Evolutionary conservation across 208 protist species (phyloP).

Genomic region (Wallacemonas sp.): DNA sequence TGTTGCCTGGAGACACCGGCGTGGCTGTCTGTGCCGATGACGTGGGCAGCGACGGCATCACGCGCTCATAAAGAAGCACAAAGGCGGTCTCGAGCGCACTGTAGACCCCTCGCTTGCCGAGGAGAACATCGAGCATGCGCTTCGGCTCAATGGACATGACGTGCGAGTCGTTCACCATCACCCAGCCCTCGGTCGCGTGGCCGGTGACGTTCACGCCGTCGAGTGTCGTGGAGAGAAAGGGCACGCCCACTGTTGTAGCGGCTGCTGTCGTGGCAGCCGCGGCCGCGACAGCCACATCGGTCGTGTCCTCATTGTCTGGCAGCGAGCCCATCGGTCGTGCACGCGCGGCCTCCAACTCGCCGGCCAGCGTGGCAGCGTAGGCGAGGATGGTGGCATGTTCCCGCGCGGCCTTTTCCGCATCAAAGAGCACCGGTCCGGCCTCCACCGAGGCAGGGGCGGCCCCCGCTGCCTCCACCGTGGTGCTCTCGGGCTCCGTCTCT

Average conservation of each 20-base stretch:
- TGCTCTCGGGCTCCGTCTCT: too few relatives aligned
- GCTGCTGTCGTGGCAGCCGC: too few relatives aligned
- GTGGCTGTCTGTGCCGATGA: too few relatives aligned
- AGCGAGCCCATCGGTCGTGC: too few relatives aligned
- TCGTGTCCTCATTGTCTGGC: too few relatives aligned
- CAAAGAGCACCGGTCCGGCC: too few relatives aligned
- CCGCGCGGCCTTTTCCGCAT: neutral
- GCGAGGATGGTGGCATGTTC: neutral
- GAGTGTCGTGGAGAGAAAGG: neutral
- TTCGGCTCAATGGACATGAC: constrained; percentile 29
- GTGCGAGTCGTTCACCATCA: constrained; percentile 64
- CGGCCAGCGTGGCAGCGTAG: neutral
- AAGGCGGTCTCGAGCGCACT: constrained; percentile 56
- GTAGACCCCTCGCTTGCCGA: constrained; percentile 40
- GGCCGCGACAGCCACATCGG: too few relatives aligned
- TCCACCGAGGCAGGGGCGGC: too few relatives aligned
- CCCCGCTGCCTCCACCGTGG: too few relatives aligned
- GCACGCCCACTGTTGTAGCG: constrained; percentile 3
- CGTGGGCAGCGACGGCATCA: neutral
- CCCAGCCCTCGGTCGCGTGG: constrained; percentile 29
- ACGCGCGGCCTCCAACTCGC: neutral
- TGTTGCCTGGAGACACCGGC: too few relatives aligned
- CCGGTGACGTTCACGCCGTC: constrained; percentile 9
- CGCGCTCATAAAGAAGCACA: constrained; percentile 60
- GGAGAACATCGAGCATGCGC: constrained; percentile 34